phyloP scores from a whole-genome alignment of 2,329 filamentous ascomycete species.

The Alternaria brassicicola region DNA sequence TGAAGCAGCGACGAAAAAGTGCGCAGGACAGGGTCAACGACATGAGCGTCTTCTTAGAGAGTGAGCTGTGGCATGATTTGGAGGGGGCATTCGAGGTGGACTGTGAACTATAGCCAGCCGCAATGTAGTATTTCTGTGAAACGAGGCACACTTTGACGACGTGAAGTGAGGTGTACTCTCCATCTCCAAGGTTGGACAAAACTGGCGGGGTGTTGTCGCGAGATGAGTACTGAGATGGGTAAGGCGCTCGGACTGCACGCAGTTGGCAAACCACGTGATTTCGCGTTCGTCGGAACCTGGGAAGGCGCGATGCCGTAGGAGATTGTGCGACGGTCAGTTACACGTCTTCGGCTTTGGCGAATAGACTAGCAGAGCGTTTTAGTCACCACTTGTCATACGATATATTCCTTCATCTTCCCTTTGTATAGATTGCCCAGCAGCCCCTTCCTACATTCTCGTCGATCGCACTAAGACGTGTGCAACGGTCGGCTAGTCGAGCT shows the following conservation, averaged over 20 bases:
- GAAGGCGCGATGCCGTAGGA: neutral
- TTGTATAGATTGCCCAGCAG: neutral
- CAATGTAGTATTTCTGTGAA: slow-evolving; percentile 5
- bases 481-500: neutral
- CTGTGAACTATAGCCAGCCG: slow-evolving; percentile 19
- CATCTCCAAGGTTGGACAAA: neutral
- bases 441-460: neutral
- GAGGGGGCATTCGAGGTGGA: slow-evolving; percentile 25
- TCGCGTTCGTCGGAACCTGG: neutral
- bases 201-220: neutral
- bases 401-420: neutral
- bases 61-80: slow-evolving; percentile 36
- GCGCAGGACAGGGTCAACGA: slow-evolving; percentile 30
- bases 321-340: neutral
- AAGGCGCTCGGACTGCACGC: neutral
- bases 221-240: neutral
- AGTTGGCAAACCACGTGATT: slow-evolving; percentile 3
- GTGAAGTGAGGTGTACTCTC: too few species aligned
- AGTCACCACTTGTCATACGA: neutral
- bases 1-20: slow-evolving; percentile 37
- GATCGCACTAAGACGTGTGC: slow-evolving; percentile 12
- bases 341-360: neutral
- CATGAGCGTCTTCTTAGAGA: slow-evolving; percentile 32
- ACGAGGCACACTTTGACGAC: neutral
- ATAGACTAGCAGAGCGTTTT: neutral